phyloP scores from a whole-genome alignment of 768 basidiomycete genomes.

The Rhodotorula toruloides region DNA sequence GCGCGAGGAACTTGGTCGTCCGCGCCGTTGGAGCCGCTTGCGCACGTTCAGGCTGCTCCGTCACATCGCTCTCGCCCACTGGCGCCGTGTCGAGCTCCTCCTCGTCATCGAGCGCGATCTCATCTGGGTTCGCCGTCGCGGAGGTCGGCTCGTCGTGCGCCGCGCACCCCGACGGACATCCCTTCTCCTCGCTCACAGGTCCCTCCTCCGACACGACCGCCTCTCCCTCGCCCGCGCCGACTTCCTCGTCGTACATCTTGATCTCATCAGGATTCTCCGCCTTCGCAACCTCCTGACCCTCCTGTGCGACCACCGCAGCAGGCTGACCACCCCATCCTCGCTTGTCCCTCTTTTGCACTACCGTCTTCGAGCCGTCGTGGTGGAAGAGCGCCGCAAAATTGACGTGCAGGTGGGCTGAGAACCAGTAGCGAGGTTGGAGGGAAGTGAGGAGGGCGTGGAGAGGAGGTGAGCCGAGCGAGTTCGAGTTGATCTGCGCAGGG shows the following conservation, averaged over 20 bases:
- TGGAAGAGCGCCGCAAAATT: conserved; percentile 64
- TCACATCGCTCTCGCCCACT: neutral
- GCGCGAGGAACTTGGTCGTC: conserved; percentile 73
- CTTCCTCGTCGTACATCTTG: neutral
- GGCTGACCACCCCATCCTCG: neutral
- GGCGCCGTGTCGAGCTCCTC: conserved; percentile 41
- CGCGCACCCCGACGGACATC: conserved; percentile 52
- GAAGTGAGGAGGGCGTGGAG: conserved; percentile 68
- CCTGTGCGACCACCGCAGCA: neutral
- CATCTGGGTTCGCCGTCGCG: conserved; percentile 42
- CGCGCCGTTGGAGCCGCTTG: conserved; percentile 18
- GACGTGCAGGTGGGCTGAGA: conserved; percentile 82
- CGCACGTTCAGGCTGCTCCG: neutral
- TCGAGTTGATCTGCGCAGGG: conserved; percentile 51
- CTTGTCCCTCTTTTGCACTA: neutral
- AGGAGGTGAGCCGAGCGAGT: conserved; percentile 78
- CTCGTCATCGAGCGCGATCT: conserved; percentile 43
- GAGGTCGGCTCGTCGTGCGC: conserved; percentile 46
- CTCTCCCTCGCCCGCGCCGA: neutral
- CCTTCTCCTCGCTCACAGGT: conserved; percentile 17
- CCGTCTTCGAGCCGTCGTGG: conserved; percentile 38
- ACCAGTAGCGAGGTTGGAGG: conserved; percentile 81
- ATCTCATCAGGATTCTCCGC: conserved; percentile 3
- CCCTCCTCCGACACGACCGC: conserved; percentile 11
- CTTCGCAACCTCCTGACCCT: neutral